A percentile compares a stretch with the other conserved stretches of the same genome.
These are phyloP conservation scores for Hypoxylon sp. DNA, from an alignment of 2,329 filamentous ascomycete genomes.

Conservation along the genomic window DNA sequence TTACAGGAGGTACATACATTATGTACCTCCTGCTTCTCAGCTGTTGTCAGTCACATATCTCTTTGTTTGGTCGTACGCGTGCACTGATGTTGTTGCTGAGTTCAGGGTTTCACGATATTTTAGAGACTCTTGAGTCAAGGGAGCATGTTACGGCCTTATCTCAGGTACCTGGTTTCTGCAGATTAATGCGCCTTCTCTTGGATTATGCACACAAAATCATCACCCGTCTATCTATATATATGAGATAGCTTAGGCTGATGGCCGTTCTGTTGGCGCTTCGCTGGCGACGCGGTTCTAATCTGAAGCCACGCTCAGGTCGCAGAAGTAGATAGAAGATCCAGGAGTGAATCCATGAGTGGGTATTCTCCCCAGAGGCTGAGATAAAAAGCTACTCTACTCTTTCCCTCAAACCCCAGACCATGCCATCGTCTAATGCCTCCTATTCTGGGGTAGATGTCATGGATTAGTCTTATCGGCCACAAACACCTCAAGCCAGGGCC, in stretches of 20 bases:
- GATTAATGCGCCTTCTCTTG: no score
- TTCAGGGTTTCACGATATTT: constrained; percentile 15
- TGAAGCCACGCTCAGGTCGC: background rate
- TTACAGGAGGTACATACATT: background rate
- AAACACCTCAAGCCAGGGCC: background rate
- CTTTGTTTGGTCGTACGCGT: constrained; percentile 8
- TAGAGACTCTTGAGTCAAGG: constrained; percentile 2
- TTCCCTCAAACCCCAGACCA: background rate
- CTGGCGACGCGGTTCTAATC: background rate
- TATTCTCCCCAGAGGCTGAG: background rate
- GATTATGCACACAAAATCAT: no score
- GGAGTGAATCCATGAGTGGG: background rate
- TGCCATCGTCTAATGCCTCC: no score
- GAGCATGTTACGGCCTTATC: constrained; percentile 11
- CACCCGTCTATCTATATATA: no score
- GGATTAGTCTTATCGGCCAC: constrained; percentile 1
- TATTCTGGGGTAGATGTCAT: background rate
- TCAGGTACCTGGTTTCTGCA: background rate
- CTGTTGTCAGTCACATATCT: background rate
- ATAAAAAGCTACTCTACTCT: background rate
- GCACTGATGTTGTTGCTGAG: background rate
- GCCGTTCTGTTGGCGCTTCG: background rate
- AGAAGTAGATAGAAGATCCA: background rate
- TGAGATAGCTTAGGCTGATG: no score
- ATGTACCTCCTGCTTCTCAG: no score